phyloP scores from a whole-genome alignment of 192 early-diverging fungal genomes.

The Backusella morwellensis region DNA sequence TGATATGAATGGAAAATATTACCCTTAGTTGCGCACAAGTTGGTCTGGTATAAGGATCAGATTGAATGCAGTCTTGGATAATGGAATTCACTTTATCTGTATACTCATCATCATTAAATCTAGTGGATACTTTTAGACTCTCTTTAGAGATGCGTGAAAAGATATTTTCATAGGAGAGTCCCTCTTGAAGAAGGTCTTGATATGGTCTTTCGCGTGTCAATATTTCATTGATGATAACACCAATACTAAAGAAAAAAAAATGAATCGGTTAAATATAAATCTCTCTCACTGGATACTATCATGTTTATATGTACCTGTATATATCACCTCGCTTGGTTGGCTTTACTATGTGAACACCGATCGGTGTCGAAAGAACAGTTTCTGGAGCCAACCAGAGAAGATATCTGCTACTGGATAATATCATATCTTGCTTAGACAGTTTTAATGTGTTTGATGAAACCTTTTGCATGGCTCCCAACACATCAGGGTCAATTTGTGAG shows the following conservation, averaged over 20 bases:
- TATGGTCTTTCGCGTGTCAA: constrained; percentile 41
- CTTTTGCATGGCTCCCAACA: neutral
- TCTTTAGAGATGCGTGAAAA: neutral
- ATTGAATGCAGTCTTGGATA: neutral
- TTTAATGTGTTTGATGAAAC: neutral
- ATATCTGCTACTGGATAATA: neutral
- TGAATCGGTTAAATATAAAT: constrained; percentile 5
- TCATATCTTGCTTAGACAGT: neutral
- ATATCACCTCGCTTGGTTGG: constrained; percentile 38
- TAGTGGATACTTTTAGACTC: neutral
- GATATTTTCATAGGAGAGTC: neutral
- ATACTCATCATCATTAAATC: neutral
- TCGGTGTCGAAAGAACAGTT: constrained; percentile 19
- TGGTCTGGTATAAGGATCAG: constrained; percentile 5
- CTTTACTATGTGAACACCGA: constrained; percentile 20
- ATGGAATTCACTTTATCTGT: neutral
- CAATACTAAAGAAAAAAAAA: constrained; percentile 29
- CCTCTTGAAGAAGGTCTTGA: constrained; percentile 19
- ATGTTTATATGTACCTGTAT: constrained; percentile 29
- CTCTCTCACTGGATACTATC: neutral
- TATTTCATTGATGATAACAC: constrained; percentile 47
- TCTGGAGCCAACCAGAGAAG: constrained; percentile 40
- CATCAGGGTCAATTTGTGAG: constrained; percentile 12
- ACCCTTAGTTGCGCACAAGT: neutral
- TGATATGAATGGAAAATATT: neutral